Percentiles rank a stretch among this genome's conserved stretches.
phyloP scores from a whole-genome alignment of 768 basidiomycete species.

The Agaricus sinodeliciosus region DNA sequence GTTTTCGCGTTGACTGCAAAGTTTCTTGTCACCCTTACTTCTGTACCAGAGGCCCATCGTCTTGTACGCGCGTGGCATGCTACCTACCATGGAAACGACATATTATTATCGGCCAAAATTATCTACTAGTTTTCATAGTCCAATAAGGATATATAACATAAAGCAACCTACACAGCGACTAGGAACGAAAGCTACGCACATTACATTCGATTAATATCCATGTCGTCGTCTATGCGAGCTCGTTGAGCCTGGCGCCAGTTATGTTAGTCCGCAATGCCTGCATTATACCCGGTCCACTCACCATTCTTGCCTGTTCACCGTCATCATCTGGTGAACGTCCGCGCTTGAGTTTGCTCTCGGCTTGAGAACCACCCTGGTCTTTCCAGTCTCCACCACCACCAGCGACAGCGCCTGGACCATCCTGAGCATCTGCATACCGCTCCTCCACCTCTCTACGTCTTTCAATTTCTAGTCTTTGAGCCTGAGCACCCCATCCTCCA shows the following conservation, averaged over 20 bases:
- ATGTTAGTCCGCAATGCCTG: neutral
- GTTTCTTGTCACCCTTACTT: conserved; percentile 48
- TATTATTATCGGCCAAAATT: conserved; percentile 19
- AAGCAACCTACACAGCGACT: conserved; percentile 18
- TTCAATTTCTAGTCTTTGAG: conserved; percentile 66
- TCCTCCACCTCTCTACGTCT: conserved; percentile 80
- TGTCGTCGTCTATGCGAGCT: conserved; percentile 56
- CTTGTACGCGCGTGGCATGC: conserved; percentile 59
- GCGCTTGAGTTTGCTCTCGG: conserved; percentile 50
- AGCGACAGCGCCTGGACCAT: conserved; percentile 76
- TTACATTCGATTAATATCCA: conserved; percentile 69
- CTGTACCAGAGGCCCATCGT: conserved; percentile 61
- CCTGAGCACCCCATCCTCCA: conserved; percentile 91
- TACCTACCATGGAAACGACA: conserved; percentile 27
- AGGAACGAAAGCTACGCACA: conserved; percentile 7
- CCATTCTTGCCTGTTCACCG: conserved; percentile 51
- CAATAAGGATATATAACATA: conserved; percentile 17
- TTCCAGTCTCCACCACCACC: conserved; percentile 86
- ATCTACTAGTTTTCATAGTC: conserved; percentile 29
- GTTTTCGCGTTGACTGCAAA: conserved; percentile 42
- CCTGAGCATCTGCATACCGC: conserved; percentile 76
- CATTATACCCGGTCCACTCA: conserved; percentile 25
- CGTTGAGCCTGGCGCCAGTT: conserved; percentile 42
- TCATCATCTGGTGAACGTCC: conserved; percentile 78
- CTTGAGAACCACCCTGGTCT: conserved; percentile 40